These are phyloP conservation scores for Blastobotrys petasosporus DNA, from an alignment of 1,139 yeast genomes.

Conservation along the genomic window DNA sequence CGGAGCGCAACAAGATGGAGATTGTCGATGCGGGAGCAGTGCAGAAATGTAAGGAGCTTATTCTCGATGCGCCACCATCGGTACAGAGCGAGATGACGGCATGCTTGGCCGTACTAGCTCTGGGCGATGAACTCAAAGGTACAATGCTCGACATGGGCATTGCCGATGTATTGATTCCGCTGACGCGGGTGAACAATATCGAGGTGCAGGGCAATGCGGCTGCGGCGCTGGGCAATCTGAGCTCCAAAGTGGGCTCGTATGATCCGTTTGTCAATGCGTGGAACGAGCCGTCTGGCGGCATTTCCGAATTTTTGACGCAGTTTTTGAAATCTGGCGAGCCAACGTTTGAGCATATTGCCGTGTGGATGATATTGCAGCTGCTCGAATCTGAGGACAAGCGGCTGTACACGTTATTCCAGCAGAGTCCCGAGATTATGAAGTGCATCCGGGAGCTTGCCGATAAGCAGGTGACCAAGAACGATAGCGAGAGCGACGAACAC, in stretches of 20 bases:
- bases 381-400: conserved; percentile 79
- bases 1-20: conserved; percentile 87
- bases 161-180: conserved; percentile 81
- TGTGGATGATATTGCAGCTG: conserved; percentile 93
- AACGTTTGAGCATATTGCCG: conserved; percentile 96
- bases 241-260: conserved; percentile 83
- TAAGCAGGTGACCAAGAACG: conserved; percentile 22
- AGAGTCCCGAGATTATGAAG: conserved; percentile 32
- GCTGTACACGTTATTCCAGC: conserved; percentile 38
- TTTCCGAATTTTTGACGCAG: conserved; percentile 72
- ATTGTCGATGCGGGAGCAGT: conserved; percentile 95
- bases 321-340: conserved; percentile 82
- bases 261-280: conserved; percentile 74
- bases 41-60: conserved; percentile 84
- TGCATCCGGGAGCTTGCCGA: conserved; percentile 33
- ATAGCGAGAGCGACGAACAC: conserved; percentile 20
- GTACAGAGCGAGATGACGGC: conserved; percentile 97
- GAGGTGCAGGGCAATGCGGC: conserved; percentile 99
- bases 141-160: conserved; percentile 80
- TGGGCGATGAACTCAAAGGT: conserved; percentile 91
- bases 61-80: conserved; percentile 73
- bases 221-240: conserved; percentile 93
- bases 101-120: conserved; percentile 91
- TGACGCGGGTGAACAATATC: conserved; percentile 80
- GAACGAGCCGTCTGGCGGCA: conserved; percentile 78